phyloP scores from a whole-genome alignment of 805 yeast species.

The Ogataea degrootiae region DNA sequence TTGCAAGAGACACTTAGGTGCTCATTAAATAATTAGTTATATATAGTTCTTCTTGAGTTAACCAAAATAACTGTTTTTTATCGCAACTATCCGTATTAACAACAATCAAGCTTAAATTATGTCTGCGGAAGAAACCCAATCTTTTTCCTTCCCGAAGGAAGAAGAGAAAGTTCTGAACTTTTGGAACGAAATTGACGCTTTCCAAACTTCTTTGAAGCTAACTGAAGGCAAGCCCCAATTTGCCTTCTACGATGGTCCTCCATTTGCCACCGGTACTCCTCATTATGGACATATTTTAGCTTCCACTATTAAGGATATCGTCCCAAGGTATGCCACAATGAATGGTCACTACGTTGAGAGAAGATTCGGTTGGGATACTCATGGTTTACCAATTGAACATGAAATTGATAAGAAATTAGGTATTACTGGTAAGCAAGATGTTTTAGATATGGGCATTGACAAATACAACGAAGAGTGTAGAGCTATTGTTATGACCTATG shows the following conservation, averaged over 20 bases:
- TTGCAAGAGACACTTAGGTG: too few relatives aligned
- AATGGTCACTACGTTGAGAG: conserved; percentile 94
- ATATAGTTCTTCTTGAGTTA: too few relatives aligned
- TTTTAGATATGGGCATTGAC: conserved; percentile 87
- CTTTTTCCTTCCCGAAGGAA: conserved; percentile 78
- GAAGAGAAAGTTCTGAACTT: conserved; percentile 75
- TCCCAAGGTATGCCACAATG: conserved; percentile 97
- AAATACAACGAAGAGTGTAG: conserved; percentile 94
- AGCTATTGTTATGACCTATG: conserved; percentile 95
- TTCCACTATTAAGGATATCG: conserved; percentile 94
- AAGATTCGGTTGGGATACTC: conserved; percentile 99
- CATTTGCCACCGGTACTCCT: conserved; percentile 99
- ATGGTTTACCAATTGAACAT: conserved; percentile 97
- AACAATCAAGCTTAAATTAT: not conserved
- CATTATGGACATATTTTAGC: conserved; percentile 98
- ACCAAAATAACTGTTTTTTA: too few relatives aligned
- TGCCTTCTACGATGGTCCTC: conserved; percentile 98
- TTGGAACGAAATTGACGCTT: conserved; percentile 95
- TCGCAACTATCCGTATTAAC: too few relatives aligned
- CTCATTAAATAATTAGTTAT: too few relatives aligned
- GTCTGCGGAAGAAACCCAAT: conserved; percentile 29
- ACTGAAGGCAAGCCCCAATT: conserved; percentile 84
- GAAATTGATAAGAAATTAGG: conserved; percentile 97
- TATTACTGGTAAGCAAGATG: conserved; percentile 90
- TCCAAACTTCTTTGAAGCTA: conserved; percentile 76